These are phyloP conservation scores for Brassica rapa DNA, from an alignment of 345 rosid genomes.

Conservation along the genomic window DNA sequence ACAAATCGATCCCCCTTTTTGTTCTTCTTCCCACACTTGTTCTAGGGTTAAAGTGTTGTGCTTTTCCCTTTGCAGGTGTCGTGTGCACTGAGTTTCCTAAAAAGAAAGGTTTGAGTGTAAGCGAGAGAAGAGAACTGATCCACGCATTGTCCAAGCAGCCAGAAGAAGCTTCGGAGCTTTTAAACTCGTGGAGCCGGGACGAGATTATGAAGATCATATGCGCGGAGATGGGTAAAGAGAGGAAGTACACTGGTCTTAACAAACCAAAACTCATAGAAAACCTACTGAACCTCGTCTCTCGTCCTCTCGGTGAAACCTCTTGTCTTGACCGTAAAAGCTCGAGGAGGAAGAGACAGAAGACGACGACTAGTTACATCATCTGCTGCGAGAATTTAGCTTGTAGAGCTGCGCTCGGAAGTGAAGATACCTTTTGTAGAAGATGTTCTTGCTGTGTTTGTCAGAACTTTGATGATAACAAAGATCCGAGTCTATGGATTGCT, in stretches of 20 bases:
- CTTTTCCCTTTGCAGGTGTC: conserved; percentile 3
- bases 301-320: conserved; percentile 42
- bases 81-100: conserved; percentile 18
- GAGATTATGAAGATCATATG: conserved; percentile 92
- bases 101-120: conserved; percentile 47
- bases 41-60: conserved; percentile 12
- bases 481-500: conserved; percentile 88
- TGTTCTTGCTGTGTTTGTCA: conserved; percentile 91
- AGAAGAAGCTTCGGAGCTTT: conserved; percentile 60
- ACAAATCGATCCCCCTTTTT: background rate
- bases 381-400: conserved; percentile 90
- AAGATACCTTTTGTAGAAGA: conserved; percentile 72
- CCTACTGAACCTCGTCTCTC: conserved; percentile 74
- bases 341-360: conserved; percentile 54
- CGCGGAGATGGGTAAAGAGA: conserved; percentile 96
- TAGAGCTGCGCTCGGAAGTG: conserved; percentile 63
- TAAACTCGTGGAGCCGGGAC: conserved; percentile 92
- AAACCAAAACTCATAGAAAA: conserved; percentile 92
- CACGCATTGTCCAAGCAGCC: conserved; percentile 72
- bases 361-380: conserved; percentile 49
- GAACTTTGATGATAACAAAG: conserved; percentile 88
- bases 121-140: conserved; percentile 84
- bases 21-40: too few relatives aligned
- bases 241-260: conserved; percentile 91
- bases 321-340: conserved; percentile 45